Base-by-base conservation (phyloP, 371 early-diverging fungal genomes). In the Lichtheimia hyalospora region DNA sequence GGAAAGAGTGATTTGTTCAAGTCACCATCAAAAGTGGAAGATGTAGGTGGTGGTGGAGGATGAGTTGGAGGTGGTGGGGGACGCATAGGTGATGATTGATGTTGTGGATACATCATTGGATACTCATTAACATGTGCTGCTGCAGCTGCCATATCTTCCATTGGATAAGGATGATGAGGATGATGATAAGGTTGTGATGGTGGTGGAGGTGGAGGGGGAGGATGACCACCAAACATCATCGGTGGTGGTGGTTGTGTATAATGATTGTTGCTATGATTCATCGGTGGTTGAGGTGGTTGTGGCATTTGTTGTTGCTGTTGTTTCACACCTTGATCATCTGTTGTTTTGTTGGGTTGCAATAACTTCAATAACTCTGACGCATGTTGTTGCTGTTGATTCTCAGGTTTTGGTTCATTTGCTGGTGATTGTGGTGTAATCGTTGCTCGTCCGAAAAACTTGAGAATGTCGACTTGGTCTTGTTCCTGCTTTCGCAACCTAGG, bases 361-460 rank as follows among this genome's bases (percentile, higher is more conserved):
- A 61, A 27, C 24, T 34, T 52, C 20, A 61, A 24, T 20, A 61
- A 13, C 34, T 57, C 41, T n/a, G 48, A 51, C 3, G 49, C 52
- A 48, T 44, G 43, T 60, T 20, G 52, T 21, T 18, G 49, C 14
- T 42, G 50, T 21, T 54, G 53, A 49, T 15, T 34, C 34, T 21
- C 42, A 18, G 53, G 40, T 54, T 34, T 24, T 34, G 57, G 41
- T 4, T 20, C 24, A 13, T 18, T 20, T 57, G 57, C 34, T 18
- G 60, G 60, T 20, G 52, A 39, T 20, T 59, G 40, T 4, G 59
- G 64, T 10, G 66, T 44, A 39, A 62, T 50, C 8, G 61, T 53
- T 39, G 68, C 71, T 34, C 58, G 61, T 46, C 57, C 63, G 18
- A 74, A 60, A 66, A 74, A 68, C 49, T 70, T 57, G 14, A 71